A percentile compares a stretch with the other conserved stretches of the same genome.
Conservation (phyloP, 2,329 filamentous ascomycete genomes). For the Fusarium foetens region DNA sequence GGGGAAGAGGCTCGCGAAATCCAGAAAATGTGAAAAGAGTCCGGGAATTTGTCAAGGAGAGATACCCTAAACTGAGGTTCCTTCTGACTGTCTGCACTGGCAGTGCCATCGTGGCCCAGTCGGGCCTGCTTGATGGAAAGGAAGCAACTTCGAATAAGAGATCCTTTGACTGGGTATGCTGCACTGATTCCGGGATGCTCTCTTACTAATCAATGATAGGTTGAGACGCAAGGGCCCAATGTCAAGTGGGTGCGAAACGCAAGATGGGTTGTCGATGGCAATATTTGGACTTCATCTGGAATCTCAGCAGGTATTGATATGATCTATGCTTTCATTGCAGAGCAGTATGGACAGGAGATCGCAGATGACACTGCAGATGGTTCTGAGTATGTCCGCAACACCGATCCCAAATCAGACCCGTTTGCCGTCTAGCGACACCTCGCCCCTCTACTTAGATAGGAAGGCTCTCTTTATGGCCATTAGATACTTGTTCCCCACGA, state of each 20-base stretch:
- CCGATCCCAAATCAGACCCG: constrained; percentile 61
- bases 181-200: accelerated
- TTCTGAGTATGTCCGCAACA: constrained; percentile 68
- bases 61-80: constrained; percentile 58
- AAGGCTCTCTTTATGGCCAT: not conserved
- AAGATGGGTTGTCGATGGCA: constrained; percentile 69
- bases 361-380: constrained; percentile 59
- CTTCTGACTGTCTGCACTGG: constrained; percentile 73
- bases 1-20: constrained; percentile 49
- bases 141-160: constrained; percentile 71
- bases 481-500: not conserved
- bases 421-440: constrained; percentile 55
- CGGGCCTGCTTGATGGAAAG: constrained; percentile 66
- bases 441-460: too few species aligned
- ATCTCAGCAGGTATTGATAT: constrained; percentile 59
- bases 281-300: constrained; percentile 70
- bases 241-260: constrained; percentile 66
- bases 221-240: constrained; percentile 53
- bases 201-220: constrained; percentile 32
- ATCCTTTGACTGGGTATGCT: constrained; percentile 52
- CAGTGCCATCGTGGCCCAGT: constrained; percentile 60
- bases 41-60: constrained; percentile 55
- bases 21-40: constrained; percentile 37
- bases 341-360: constrained; percentile 60
- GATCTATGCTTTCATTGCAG: constrained; percentile 48